phyloP scores from a whole-genome alignment of 2,329 filamentous ascomycete species.

The Phialocephala sp. region DNA sequence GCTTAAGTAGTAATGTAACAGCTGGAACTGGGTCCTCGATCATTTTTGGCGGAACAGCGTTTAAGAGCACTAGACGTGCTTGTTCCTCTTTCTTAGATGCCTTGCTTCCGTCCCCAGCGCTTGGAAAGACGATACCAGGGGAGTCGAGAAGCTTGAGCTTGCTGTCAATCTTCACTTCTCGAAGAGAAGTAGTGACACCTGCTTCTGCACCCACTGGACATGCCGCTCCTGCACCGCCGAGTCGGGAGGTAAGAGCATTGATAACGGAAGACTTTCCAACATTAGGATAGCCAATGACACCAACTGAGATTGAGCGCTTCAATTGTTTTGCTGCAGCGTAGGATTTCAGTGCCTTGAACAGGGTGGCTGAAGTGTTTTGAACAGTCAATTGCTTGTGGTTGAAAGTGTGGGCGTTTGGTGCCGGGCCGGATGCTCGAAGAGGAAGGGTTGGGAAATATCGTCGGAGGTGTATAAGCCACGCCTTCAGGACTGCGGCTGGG shows the following conservation, averaged over 20 bases:
- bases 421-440: conserved; percentile 80
- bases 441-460: conserved; percentile 92
- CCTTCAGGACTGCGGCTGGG: conserved; percentile 79
- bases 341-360: conserved; percentile 89
- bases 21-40: conserved; percentile 92
- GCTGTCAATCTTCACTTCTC: conserved; percentile 91
- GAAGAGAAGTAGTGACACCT: conserved; percentile 86
- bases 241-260: conserved; percentile 82
- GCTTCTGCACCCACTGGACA: conserved; percentile 92
- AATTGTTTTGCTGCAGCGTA: conserved; percentile 83
- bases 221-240: conserved; percentile 72
- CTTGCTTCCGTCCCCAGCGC: conserved; percentile 62
- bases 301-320: conserved; percentile 88
- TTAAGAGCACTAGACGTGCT: conserved; percentile 84
- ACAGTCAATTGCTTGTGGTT: conserved; percentile 90
- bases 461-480: conserved; percentile 83
- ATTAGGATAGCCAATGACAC: conserved; percentile 94
- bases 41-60: conserved; percentile 90
- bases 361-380: conserved; percentile 80
- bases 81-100: conserved; percentile 70
- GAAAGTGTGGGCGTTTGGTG: conserved; percentile 87
- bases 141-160: conserved; percentile 94
- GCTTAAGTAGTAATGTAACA: conserved; percentile 81
- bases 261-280: conserved; percentile 97
- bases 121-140: conserved; percentile 92